A percentile compares a stretch with the other conserved stretches of the same genome.
Conservation (phyloP, 2,329 filamentous ascomycete species). For the Ceratocystis cubensis region DNA sequence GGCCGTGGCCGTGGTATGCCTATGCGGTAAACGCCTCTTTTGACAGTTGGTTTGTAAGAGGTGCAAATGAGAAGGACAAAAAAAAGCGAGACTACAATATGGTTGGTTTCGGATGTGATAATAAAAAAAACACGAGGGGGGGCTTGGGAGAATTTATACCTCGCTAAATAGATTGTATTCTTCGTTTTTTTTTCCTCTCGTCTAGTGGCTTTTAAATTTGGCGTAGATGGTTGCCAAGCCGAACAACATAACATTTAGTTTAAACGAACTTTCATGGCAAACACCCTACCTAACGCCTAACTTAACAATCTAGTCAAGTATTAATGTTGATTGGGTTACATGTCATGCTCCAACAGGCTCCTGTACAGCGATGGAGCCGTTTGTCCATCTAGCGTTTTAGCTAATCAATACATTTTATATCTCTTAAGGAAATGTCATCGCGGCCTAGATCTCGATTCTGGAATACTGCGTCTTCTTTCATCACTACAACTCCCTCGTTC, state of each 20-base stretch:
- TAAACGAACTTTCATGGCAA: too few species aligned
- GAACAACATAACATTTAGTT: too few species aligned
- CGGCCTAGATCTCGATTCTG: not conserved
- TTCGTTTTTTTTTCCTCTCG: slow-evolving; percentile 1
- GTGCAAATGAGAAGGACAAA: not conserved
- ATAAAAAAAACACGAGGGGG: slow-evolving; percentile 16
- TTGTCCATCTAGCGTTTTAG: not conserved
- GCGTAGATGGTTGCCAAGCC: not conserved
- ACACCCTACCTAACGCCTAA: too few species aligned
- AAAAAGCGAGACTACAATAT: slow-evolving; percentile 9
- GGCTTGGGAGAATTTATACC: slow-evolving; percentile 19
- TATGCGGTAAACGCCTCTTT: slow-evolving; percentile 43
- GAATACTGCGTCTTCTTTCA: not conserved
- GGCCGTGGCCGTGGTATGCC: slow-evolving; percentile 84
- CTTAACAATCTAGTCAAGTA: too few species aligned
- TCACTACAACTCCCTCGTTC: not conserved
- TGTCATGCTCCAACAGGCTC: too few species aligned
- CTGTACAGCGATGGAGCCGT: not conserved
- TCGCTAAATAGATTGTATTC: slow-evolving; percentile 13
- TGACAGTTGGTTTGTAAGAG: slow-evolving; percentile 5
- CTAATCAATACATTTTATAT: not conserved
- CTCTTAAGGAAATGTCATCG: not conserved
- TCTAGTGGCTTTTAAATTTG: not conserved
- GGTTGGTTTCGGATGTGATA: not conserved
- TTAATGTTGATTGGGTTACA: too few species aligned